These are phyloP conservation scores for Fusarium cicatricum DNA, from an alignment of 2,329 filamentous ascomycete genomes.

Conservation along the genomic window DNA sequence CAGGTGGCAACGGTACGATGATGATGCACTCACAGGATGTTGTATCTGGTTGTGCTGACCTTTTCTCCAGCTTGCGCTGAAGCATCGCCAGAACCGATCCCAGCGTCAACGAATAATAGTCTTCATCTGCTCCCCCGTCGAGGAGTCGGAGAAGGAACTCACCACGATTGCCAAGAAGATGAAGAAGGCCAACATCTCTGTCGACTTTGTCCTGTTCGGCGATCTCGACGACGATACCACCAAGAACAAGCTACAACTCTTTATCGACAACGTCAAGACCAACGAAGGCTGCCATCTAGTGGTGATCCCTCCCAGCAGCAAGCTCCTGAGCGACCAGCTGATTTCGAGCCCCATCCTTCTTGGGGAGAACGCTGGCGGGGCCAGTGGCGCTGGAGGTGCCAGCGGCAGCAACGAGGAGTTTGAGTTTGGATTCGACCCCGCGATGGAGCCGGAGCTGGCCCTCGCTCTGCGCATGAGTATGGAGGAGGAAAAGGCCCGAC, in stretches of 20 bases:
- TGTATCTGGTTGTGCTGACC: slow-evolving; percentile 27
- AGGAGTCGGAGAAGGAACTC: slow-evolving; percentile 88
- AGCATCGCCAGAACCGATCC: slow-evolving; percentile 97
- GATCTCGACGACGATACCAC: slow-evolving; percentile 90
- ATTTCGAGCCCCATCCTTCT: slow-evolving; percentile 89
- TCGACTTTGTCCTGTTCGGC: slow-evolving; percentile 95
- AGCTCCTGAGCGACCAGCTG: slow-evolving; percentile 91
- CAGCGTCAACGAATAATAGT: slow-evolving; percentile 97
- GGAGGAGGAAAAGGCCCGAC: slow-evolving; percentile 95
- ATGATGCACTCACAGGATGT: background rate
- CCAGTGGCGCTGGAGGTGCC: slow-evolving; percentile 63
- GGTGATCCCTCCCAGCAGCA: slow-evolving; percentile 88
- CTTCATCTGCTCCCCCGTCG: slow-evolving; percentile 92
- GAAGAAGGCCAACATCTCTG: slow-evolving; percentile 96
- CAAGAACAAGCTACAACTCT: slow-evolving; percentile 90
- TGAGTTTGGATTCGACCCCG: slow-evolving; percentile 86
- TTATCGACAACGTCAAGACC: slow-evolving; percentile 92
- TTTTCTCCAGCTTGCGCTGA: slow-evolving; percentile 79
- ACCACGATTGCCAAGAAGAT: slow-evolving; percentile 94
- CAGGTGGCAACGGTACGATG: slow-evolving; percentile 88
- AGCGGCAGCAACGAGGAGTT: slow-evolving; percentile 71
- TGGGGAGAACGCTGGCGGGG: slow-evolving; percentile 73
- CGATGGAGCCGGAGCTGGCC: slow-evolving; percentile 90
- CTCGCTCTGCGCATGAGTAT: slow-evolving; percentile 96
- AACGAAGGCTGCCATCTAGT: slow-evolving; percentile 91